Evolutionary conservation across 768 basidiomycete genomes (phyloP).

Genomic region (Botryobasidium botryosum): DNA sequence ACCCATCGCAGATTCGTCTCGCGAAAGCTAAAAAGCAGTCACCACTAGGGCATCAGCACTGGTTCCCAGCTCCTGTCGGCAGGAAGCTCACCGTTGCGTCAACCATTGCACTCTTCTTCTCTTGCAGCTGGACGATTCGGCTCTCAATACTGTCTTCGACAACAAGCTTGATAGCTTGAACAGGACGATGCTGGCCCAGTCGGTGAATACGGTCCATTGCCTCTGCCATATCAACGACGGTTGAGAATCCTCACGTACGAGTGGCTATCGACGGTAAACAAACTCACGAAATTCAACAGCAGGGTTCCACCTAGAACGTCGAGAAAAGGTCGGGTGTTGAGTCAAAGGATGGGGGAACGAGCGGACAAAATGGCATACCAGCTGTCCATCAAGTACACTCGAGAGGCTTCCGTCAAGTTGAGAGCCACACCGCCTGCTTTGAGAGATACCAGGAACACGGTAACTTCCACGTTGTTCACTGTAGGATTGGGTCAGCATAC

Average conservation of each 20-base stretch:
- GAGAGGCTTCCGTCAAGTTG: constrained; percentile 79
- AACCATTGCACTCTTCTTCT: constrained; percentile 94
- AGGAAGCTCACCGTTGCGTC: constrained; percentile 43
- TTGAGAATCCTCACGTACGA: constrained; percentile 2
- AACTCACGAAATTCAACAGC: constrained; percentile 72
- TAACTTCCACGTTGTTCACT: constrained; percentile 89
- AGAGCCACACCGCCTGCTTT: constrained; percentile 93
- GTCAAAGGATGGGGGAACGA: neutral
- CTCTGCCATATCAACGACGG: constrained; percentile 44
- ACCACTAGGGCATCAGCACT: constrained; percentile 16
- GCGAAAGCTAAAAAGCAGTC: constrained; percentile 30
- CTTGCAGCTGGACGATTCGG: constrained; percentile 84
- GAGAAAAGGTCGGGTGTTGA: constrained; percentile 1
- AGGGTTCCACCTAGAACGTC: constrained; percentile 55
- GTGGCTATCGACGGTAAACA: neutral
- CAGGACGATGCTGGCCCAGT: constrained; percentile 84
- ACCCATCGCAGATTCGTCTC: constrained; percentile 81
- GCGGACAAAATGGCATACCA: constrained; percentile 28
- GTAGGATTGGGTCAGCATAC: constrained; percentile 4
- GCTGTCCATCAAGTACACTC: constrained; percentile 92
- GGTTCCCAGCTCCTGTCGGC: no score
- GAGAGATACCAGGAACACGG: constrained; percentile 85
- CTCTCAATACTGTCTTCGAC: constrained; percentile 95
- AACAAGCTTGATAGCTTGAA: constrained; percentile 84
- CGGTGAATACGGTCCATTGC: constrained; percentile 97